phyloP scores from a whole-genome alignment of 495 filamentous ascomycete genomes.

The Glutinoglossum americanum region DNA sequence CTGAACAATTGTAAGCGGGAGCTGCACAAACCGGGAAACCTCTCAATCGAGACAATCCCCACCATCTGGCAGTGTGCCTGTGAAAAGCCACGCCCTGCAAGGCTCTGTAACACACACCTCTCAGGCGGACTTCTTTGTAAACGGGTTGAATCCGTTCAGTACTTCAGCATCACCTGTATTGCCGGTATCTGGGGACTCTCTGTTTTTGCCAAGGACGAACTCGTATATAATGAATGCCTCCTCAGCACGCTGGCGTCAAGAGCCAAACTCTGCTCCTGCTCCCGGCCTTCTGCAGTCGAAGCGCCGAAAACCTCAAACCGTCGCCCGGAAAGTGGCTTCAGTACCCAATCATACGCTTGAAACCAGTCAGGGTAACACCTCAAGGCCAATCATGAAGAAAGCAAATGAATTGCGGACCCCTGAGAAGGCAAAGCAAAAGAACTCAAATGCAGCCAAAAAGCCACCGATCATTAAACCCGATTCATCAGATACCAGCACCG shows the following conservation, averaged over 20 bases:
- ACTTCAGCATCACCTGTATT: neutral
- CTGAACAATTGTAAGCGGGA: neutral
- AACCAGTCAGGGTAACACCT: neutral
- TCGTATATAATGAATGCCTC: neutral
- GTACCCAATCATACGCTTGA: neutral
- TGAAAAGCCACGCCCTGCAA: neutral
- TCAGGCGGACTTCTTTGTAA: neutral
- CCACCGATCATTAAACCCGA: neutral
- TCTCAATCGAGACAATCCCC: neutral
- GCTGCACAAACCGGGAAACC: neutral
- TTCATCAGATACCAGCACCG: neutral
- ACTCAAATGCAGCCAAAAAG: neutral
- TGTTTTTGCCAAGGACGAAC: neutral
- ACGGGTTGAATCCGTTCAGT: neutral
- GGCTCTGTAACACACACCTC: neutral
- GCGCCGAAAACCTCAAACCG: neutral
- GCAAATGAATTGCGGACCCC: neutral
- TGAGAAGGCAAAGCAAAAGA: neutral
- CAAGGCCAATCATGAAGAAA: slow-evolving; percentile 1
- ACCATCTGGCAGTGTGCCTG: neutral
- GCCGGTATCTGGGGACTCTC: neutral
- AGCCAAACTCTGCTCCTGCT: neutral
- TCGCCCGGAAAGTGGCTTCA: neutral
- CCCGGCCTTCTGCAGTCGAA: neutral
- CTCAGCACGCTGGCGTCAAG: neutral